Evolutionary conservation across 495 filamentous ascomycete genomes (phyloP).

Genomic region (Cercophora samala): DNA sequence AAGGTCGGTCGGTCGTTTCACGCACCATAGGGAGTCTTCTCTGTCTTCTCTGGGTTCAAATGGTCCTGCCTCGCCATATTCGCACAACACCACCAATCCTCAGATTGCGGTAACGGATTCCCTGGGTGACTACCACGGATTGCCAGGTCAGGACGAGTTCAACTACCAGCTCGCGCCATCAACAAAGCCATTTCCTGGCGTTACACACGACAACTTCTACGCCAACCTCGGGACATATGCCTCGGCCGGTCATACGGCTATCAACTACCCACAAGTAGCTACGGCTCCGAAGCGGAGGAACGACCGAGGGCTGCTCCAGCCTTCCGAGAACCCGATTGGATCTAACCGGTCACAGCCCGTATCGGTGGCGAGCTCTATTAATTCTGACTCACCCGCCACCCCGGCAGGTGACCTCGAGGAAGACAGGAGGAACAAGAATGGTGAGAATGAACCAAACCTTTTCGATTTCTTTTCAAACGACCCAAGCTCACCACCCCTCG

Average conservation of each 20-base stretch:
- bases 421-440: slow-evolving; percentile 45
- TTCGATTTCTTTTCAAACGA: slow-evolving; percentile 51
- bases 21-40: slow-evolving; percentile 55
- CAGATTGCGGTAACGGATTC: slow-evolving; percentile 51
- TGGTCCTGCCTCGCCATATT: slow-evolving; percentile 54
- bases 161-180: slow-evolving; percentile 37
- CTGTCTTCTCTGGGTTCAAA: slow-evolving; percentile 55
- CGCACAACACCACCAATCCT: slow-evolving; percentile 49
- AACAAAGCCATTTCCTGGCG: slow-evolving; percentile 33
- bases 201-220: slow-evolving; percentile 36
- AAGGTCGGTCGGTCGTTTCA: slow-evolving; percentile 36
- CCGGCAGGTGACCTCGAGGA: slow-evolving; percentile 49
- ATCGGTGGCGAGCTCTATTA: slow-evolving; percentile 50
- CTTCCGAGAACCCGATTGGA: slow-evolving; percentile 37
- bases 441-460: slow-evolving; percentile 39
- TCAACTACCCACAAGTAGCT: slow-evolving; percentile 29
- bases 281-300: slow-evolving; percentile 33
- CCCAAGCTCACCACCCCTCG: slow-evolving; percentile 39
- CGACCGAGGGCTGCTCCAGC: slow-evolving; percentile 38
- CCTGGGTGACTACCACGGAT: slow-evolving; percentile 37
- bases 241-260: slow-evolving; percentile 21
- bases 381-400: slow-evolving; percentile 55
- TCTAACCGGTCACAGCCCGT: slow-evolving; percentile 39
- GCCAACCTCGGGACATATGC: slow-evolving; percentile 30
- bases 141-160: slow-evolving; percentile 36